These are phyloP conservation scores for Fusarium redolens DNA, from an alignment of 2,329 filamentous ascomycete genomes.

Conservation along the genomic window DNA sequence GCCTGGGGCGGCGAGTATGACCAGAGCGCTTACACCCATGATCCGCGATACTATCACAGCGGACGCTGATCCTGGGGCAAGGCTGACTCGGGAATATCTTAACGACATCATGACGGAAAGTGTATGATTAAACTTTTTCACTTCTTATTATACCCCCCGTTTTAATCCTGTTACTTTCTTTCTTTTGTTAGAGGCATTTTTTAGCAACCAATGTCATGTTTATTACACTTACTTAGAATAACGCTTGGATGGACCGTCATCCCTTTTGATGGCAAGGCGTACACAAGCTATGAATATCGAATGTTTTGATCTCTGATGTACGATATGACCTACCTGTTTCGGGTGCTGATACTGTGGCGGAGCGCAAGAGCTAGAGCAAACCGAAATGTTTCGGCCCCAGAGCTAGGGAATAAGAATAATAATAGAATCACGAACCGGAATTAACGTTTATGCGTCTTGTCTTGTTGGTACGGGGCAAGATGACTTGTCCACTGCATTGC, in stretches of 20 bases:
- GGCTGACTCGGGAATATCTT: conserved; percentile 23
- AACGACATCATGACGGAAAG: conserved; percentile 32
- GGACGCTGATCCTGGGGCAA: conserved; percentile 24
- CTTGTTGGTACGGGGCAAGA: neutral
- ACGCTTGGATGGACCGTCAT: neutral
- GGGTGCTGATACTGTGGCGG: conserved; percentile 27
- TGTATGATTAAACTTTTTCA: conserved; percentile 23
- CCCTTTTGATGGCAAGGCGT: conserved; percentile 13
- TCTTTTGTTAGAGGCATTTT: conserved; percentile 10
- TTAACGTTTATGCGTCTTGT: neutral
- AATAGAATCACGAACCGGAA: neutral
- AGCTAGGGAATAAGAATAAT: neutral
- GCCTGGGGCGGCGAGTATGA: conserved; percentile 38
- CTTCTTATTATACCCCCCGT: conserved; percentile 29
- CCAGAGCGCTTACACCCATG: conserved; percentile 37
- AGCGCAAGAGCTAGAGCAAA: conserved; percentile 17
- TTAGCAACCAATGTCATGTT: neutral
- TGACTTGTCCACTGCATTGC: neutral
- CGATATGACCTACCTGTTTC: conserved; percentile 29
- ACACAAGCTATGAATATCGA: conserved; percentile 28
- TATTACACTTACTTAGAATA: conserved; percentile 32
- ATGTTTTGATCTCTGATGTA: conserved; percentile 20
- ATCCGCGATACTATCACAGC: conserved; percentile 31
- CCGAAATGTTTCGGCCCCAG: conserved; percentile 1
- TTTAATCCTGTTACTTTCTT: conserved; percentile 24